A percentile compares a stretch with the other conserved stretches of the same genome.
Conservation (phyloP, 2,329 filamentous ascomycete genomes). For the Microdochium bolleyi region DNA sequence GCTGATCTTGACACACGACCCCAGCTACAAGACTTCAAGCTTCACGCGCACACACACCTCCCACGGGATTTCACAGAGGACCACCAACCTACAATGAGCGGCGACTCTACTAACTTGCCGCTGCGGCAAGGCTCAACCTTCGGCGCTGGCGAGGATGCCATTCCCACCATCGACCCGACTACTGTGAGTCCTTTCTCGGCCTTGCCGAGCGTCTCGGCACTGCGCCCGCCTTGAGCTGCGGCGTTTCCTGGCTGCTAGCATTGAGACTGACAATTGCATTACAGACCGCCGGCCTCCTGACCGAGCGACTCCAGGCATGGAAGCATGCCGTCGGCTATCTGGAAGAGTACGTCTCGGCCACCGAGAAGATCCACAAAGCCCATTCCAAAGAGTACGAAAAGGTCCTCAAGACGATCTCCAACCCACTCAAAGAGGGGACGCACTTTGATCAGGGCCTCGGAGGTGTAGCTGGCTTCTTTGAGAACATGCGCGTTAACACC, state of each 20-base stretch:
- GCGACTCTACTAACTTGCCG: constrained; percentile 26
- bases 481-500: constrained; percentile 89
- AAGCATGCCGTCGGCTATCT: constrained; percentile 89
- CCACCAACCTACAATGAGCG: constrained; percentile 14
- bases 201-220: not conserved
- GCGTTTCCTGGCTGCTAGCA: too few relatives aligned
- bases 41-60: too few relatives aligned
- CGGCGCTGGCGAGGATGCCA: constrained; percentile 46
- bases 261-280: too few relatives aligned
- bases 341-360: constrained; percentile 79
- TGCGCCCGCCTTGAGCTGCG: too few relatives aligned
- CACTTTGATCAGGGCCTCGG: constrained; percentile 91
- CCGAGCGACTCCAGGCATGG: constrained; percentile 87
- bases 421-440: constrained; percentile 79
- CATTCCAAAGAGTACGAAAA: constrained; percentile 95
- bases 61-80: constrained; percentile 2
- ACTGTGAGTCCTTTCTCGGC: constrained; percentile 33
- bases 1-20: too few relatives aligned
- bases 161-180: constrained; percentile 50
- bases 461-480: constrained; percentile 82
- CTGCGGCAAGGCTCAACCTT: constrained; percentile 37
- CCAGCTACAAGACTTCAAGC: too few relatives aligned
- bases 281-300: constrained; percentile 70
- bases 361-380: constrained; percentile 77
- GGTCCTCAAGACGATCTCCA: constrained; percentile 83